Evolutionary conservation across 2,329 filamentous ascomycete species (phyloP), one percentile per base, ranked within the genome.

Genomic region (Massarina eburnea): DNA sequence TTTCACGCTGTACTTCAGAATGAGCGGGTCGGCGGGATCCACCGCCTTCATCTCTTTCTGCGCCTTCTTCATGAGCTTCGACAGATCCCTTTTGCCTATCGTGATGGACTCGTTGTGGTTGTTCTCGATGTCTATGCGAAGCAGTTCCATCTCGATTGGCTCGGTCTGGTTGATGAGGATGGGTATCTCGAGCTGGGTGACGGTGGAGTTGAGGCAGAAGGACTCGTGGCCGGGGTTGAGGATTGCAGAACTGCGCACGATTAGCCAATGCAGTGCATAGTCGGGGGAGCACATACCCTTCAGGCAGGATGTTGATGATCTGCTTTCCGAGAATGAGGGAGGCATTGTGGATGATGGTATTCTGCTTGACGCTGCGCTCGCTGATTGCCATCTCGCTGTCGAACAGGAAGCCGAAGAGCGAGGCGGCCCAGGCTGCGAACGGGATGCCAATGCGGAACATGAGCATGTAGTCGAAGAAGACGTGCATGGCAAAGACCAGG

Each of bases 231-330:
- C 81, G 0, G 91, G 90, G 62, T 99, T 99, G 52, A 99, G 77
- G 39, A 91, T 79, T 12, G 91, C 94, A 39, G 91, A 94, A 15
- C 84, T 88, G 60, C 61, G 45, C 29, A 7, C 27, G n/a, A 24
- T 54, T 42, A 57, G 43, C 21, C 15, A 18, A n/a, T 41, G 36
- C 51, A 39, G 57, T 39, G 10, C n/a, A 8, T 14, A 39, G 10
- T 8, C 12, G 5, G 24, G 20, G 33, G 14, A 7, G 24, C 24
- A 65, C 78, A 57, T 70, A 86, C 76, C 95, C 95, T 76, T 99
- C 94, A 2, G 94, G 94, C 44, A 99, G 77, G 63, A 99, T 96
- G 67, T 99, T 94, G 71, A 99, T 92, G 59, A 96, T 95, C 73
- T 97, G 91, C 69, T 91, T 94, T 64, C 94, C 94, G 73, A 96